phyloP scores from a whole-genome alignment of 1,284 basidiomycete species.

The Pseudozyma hubeiensis region DNA sequence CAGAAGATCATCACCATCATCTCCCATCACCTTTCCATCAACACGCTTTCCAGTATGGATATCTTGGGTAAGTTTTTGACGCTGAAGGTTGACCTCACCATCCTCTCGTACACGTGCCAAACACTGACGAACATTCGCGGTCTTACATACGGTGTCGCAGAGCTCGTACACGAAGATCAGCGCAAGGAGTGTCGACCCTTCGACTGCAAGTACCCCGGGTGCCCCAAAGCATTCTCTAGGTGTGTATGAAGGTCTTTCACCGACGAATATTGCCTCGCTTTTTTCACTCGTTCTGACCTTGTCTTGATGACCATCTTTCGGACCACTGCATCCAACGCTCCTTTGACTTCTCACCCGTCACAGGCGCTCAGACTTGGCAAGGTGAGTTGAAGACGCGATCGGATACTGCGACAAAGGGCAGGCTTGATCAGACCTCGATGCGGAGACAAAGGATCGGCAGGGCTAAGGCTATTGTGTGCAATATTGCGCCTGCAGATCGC shows the following conservation, averaged over 20 bases:
- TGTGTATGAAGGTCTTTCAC: slow-evolving; percentile 9
- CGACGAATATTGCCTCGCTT: too few relatives aligned
- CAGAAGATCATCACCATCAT: neutral
- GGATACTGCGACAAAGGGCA: slow-evolving; percentile 4
- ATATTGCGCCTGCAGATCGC: slow-evolving; percentile 10
- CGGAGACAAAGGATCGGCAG: slow-evolving; percentile 14
- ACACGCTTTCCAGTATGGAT: slow-evolving; percentile 32
- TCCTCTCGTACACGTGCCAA: neutral
- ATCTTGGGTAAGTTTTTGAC: slow-evolving; percentile 43
- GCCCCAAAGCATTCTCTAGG: slow-evolving; percentile 60
- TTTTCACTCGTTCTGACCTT: neutral
- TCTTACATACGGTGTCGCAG: slow-evolving; percentile 13
- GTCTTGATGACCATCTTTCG: too few relatives aligned
- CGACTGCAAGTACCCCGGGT: slow-evolving; percentile 50
- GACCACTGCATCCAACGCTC: neutral
- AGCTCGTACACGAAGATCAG: slow-evolving; percentile 61
- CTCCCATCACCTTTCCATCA: neutral
- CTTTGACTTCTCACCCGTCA: neutral
- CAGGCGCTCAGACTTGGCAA: slow-evolving; percentile 56
- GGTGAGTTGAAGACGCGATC: slow-evolving; percentile 25
- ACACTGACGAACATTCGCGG: too few relatives aligned
- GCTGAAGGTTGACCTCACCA: neutral
- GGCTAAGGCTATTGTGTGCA: slow-evolving; percentile 1
- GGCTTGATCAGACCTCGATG: neutral
- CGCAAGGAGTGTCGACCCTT: slow-evolving; percentile 52